phyloP scores from a whole-genome alignment of 1,139 yeast genomes.

The Scheffersomyces titani region DNA sequence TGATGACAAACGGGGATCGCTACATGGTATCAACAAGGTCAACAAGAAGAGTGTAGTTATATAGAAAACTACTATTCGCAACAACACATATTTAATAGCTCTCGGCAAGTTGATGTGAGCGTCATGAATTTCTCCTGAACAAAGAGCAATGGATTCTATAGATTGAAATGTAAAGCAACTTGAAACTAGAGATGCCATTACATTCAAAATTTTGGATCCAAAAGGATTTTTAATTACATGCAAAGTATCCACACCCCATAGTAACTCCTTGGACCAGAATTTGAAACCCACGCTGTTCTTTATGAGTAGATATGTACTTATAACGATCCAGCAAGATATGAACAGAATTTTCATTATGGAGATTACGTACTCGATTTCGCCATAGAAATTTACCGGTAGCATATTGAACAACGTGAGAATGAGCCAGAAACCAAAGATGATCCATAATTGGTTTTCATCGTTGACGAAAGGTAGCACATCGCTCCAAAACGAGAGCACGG shows the following conservation, averaged over 20 bases:
- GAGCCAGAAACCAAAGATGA: conserved; percentile 16
- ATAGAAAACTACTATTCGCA: conserved; percentile 17
- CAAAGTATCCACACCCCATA: conserved; percentile 3
- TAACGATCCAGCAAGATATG: conserved; percentile 17
- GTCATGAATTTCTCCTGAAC: conserved; percentile 12
- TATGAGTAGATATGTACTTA: conserved; percentile 4
- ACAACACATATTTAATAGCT: conserved; percentile 15
- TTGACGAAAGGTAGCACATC: conserved; percentile 3
- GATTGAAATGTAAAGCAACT: conserved; percentile 16
- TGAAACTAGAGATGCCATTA: conserved; percentile 8
- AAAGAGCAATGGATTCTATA: conserved; percentile 15
- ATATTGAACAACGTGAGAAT: conserved; percentile 19
- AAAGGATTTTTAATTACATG: background rate
- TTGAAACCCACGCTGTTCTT: conserved; percentile 4
- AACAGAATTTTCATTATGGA: conserved; percentile 21
- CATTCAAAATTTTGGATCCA: background rate
- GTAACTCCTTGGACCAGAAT: conserved; percentile 8
- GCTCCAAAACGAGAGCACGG: conserved; percentile 17
- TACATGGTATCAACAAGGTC: conserved; percentile 17
- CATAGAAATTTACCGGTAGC: conserved; percentile 23
- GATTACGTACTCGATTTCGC: conserved; percentile 22
- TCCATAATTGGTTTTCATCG: conserved; percentile 6
- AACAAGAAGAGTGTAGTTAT: conserved; percentile 15
- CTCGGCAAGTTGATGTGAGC: conserved; percentile 10
- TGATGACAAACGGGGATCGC: conserved; percentile 12